Base-by-base conservation (phyloP, 495 filamentous ascomycete species). In the Penicillium paradoxum region DNA sequence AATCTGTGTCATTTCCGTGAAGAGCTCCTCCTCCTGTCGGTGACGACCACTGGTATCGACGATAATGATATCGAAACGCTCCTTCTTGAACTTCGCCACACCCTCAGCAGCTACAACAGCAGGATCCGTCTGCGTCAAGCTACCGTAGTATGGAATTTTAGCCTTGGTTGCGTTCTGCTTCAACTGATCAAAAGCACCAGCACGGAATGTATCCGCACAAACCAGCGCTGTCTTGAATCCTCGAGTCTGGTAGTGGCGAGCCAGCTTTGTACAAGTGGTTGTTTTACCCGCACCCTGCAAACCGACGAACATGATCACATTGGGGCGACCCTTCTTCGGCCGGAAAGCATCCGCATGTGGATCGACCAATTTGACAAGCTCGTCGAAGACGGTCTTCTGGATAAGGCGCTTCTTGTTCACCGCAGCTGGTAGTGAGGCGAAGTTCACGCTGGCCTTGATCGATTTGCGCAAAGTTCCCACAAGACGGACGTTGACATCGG, bases 281-380 rank as follows among this genome's bases (percentile, higher is more conserved):
- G 93, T 99, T 69, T 99, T 99, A 65, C 93, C 93, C 13, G 91
- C 86, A 73, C 93, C 93, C 66, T 99, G 93, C 38, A 99, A 76
- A 66, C 93, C 93, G 51, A 99, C 95, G 59, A 99, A 97, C 93
- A 99, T 99, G 66, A 99, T 96, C 58, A 97, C 88, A 70, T 96
- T 97, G 40, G 86, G 74, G 60, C 92, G 93, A 51, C 90, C 89
- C 70, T 99, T 99, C 76, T 93, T 96, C 19, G 95, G 93, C 58
- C 93, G 91, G 79, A 96, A 99, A 0, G 92, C 85, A 52, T 96
- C 90, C 56, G 88, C 89, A 73, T 97, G 93, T 15, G 93, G 93
- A 63, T 99, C 90, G 45, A 99, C 93, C 41, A 99, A 84, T 54
- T 87, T 84, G 49, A 97, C 93, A 45, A 99, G 83, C 67, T 97